phyloP scores from a whole-genome alignment of 768 basidiomycete species.

The Daedaleopsis nitida region DNA sequence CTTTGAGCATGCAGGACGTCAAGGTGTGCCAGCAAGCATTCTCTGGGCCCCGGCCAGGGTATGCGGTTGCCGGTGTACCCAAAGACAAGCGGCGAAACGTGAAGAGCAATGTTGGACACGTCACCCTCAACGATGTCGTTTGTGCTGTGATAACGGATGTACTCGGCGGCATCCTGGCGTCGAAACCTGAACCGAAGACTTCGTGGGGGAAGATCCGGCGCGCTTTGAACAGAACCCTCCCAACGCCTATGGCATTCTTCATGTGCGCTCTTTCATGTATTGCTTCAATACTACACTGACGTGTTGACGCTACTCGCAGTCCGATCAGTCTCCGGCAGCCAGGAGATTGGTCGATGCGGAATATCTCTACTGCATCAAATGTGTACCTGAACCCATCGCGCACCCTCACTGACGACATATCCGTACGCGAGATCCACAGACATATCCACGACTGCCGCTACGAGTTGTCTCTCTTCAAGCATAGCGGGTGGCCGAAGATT shows the following conservation, averaged over 20 bases:
- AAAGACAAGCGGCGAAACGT: conserved; percentile 16
- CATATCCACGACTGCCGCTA: conserved; percentile 27
- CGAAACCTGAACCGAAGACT: conserved; percentile 8
- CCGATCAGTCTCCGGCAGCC: conserved; percentile 27
- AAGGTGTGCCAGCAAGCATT: conserved; percentile 27
- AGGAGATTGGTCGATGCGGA: conserved; percentile 30
- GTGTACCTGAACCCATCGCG: conserved; percentile 24
- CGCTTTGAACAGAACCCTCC: conserved; percentile 13
- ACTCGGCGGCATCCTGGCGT: conserved; percentile 14
- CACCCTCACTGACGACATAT: conserved; percentile 3
- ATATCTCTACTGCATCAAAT: conserved; percentile 25
- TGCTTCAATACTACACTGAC: background rate
- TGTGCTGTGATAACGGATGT: conserved; percentile 28
- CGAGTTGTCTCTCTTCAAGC: conserved; percentile 25
- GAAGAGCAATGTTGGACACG: conserved; percentile 17
- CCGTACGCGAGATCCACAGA: conserved; percentile 19
- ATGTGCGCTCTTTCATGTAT: conserved; percentile 14
- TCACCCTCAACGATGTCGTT: conserved; percentile 29
- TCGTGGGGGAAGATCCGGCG: conserved; percentile 9
- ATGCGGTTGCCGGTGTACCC: conserved; percentile 20
- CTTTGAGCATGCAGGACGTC: conserved; percentile 24
- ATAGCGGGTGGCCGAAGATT: conserved; percentile 20
- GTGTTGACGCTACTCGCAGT: conserved; percentile 4
- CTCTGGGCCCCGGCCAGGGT: conserved; percentile 22
- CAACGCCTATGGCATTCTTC: conserved; percentile 25